A percentile compares a stretch with the other conserved stretches of the same genome.
Conservation (phyloP, 1,139 yeast genomes). For the Candida anutae region DNA sequence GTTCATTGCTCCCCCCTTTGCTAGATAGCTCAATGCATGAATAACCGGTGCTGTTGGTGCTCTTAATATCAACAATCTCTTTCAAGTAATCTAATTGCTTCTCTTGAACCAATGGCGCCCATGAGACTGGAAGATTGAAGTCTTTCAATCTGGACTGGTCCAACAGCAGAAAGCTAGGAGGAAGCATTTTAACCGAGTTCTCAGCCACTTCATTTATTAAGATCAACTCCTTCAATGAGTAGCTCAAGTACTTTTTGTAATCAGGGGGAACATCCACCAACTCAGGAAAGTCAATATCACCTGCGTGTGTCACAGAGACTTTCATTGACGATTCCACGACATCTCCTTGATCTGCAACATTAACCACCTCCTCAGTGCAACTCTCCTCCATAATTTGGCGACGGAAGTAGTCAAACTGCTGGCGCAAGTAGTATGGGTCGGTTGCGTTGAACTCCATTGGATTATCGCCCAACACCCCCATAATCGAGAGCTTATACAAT, state of each 20-base stretch:
- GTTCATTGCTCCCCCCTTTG: neutral
- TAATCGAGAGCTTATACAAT: conserved; percentile 26
- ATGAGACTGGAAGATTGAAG: conserved; percentile 29
- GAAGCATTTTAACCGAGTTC: conserved; percentile 14
- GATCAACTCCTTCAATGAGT: conserved; percentile 21
- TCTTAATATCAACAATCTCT: conserved; percentile 15
- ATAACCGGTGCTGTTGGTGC: conserved; percentile 21
- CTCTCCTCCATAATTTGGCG: conserved; percentile 15
- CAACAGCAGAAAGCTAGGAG: conserved; percentile 12
- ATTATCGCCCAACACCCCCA: conserved; percentile 31
- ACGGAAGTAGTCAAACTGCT: conserved; percentile 27
- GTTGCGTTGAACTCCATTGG: conserved; percentile 18
- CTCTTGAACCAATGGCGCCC: conserved; percentile 31
- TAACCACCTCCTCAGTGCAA: neutral
- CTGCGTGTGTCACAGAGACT: conserved; percentile 11
- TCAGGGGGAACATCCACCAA: conserved; percentile 12
- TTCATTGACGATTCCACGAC: conserved; percentile 7
- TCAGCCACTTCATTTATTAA: conserved; percentile 14
- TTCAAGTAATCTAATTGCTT: conserved; percentile 16
- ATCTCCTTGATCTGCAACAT: neutral
- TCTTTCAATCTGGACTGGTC: neutral
- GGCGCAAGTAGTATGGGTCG: conserved; percentile 22
- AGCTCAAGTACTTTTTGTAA: conserved; percentile 16
- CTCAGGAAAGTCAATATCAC: conserved; percentile 13
- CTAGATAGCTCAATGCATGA: conserved; percentile 20